Base-by-base conservation (phyloP, 202 grass and related monocot species). In the Bolboschoenoplectus hybrid region DNA sequence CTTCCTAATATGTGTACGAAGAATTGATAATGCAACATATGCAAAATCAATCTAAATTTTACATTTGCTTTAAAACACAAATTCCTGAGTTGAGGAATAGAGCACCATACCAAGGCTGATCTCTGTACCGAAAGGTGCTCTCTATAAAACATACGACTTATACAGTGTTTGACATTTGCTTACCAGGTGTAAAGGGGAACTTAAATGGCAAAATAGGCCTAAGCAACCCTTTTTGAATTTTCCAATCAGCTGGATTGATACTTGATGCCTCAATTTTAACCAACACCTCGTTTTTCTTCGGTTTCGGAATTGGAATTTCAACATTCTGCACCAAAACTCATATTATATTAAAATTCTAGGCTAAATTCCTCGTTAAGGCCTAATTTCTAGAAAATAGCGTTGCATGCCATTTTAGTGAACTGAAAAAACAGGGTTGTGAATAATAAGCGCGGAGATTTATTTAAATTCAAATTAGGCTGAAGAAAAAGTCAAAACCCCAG, bases 141-240 rank as follows among this genome's bases (percentile, higher is more conserved):
- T 26, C 26, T 26, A 26, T 26, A 65, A 7, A 65, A 8, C 63
- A 65, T 5, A 56, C n/a, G 1, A 32, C n/a, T 32, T n/a, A 9
- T 63, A 63, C 19, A 26, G 61, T 8, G 36, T 26, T 65, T 12
- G 9, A 35, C 26, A 35, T 65, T 32, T 65, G 32, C 63, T 78
- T 89, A 91, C 92, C 81, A 81, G 92, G 92, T 47, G 89, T 81
- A 65, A 87, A 93, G 5, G 89, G 92, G 75, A 93, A 91, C 80
- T 82, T 91, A 2, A 74, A 53, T 10, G 92, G 87, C 32, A 89
- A 39, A 81, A 91, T 89, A 2, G 92, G 87, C 4, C 87, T 76
- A 26, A 89, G n/a, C 46, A 93, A 8, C 0, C 92, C 92, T 10
- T 86, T 89, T 60, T 93, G 92, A 70, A 93, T 49, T 20, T 43